Evolutionary conservation across 805 yeast species (phyloP), one percentile per base, ranked within the genome.

Genomic region (Clavispora carvajalis): DNA sequence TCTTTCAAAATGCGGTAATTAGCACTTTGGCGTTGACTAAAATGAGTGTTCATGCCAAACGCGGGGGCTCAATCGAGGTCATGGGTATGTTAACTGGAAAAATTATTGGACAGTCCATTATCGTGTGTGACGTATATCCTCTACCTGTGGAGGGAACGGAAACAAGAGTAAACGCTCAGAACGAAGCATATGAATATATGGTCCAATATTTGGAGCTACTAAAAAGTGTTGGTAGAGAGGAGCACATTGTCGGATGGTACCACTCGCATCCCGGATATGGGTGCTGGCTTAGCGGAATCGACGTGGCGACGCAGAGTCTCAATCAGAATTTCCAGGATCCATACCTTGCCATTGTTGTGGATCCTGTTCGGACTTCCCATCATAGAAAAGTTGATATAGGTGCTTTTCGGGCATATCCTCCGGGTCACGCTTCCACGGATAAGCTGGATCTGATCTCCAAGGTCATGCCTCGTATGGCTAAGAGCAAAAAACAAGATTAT

Each of bases 211-310:
- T 85, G 38, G 81, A 81, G 40, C 66, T 72, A 31, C 59, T 77
- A 46, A 76, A 76, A 54, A 60, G 65, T 19, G 65, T 72, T 15
- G 77, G 77, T 1, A 54, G 63, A 18, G 48, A 56, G n/a, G 74
- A 85, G 46, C 76, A 85, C 50, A 84, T 91, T 17, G 86, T 93
- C 12, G 99, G 99, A 8, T 91, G 99, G 99, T 91, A 93, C 62
- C 98, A 73, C 61, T 88, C 91, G 5, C 99, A 91, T 60, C 99
- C 99, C 0, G 96, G 96, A 0, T 91, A 89, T 60, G 97, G 96
- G 13, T 90, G 97, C 59, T 91, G 97, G 96, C 63, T 91, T 33
- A 82, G 93, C 40, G 95, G 93, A 4, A 88, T 91, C 29, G 98
- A 91, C 62, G 95, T 93, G 24, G 81, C 85, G 34, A 91, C 98